These are phyloP conservation scores for Penicillium sp. DNA, from an alignment of 2,329 filamentous ascomycete genomes.

Conservation along the genomic window DNA sequence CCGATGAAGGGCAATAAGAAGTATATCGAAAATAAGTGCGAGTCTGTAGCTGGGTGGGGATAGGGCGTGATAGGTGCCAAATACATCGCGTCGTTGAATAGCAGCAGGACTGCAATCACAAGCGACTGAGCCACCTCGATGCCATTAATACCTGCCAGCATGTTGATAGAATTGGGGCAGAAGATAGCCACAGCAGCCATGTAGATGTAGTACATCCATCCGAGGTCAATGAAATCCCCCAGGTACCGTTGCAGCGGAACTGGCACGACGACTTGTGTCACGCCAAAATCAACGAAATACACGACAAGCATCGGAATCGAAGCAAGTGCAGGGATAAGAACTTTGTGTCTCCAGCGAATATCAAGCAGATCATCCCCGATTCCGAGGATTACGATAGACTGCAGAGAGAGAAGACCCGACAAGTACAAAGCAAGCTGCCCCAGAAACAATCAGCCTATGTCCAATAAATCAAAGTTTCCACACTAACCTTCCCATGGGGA, in stretches of 20 bases:
- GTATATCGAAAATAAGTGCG: constrained; percentile 92
- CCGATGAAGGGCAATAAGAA: constrained; percentile 90
- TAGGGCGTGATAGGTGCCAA: constrained; percentile 67
- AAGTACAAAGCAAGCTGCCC: constrained; percentile 83
- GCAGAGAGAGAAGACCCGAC: constrained; percentile 86
- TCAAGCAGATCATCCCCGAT: constrained; percentile 96
- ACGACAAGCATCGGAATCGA: constrained; percentile 90
- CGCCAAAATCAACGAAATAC: constrained; percentile 97
- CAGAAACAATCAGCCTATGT: constrained; percentile 2
- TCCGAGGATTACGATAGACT: constrained; percentile 83
- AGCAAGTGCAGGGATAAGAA: constrained; percentile 92
- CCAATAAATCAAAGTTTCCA: background rate
- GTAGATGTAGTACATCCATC: constrained; percentile 83
- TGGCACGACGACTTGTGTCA: constrained; percentile 90
- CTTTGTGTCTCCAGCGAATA: constrained; percentile 97
- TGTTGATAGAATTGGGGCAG: constrained; percentile 98
- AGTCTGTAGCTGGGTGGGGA: constrained; percentile 89
- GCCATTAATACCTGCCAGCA: constrained; percentile 97
- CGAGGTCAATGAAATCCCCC: constrained; percentile 77
- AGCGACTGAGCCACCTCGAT: constrained; percentile 94
- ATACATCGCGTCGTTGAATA: constrained; percentile 83
- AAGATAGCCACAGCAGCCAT: constrained; percentile 97
- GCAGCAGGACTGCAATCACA: constrained; percentile 76
- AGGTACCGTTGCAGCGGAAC: constrained; percentile 77
- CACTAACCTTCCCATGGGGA: constrained; percentile 77